Evolutionary conservation across 208 protist species (phyloP).

Genomic region (Leishmania amazonensis): DNA sequence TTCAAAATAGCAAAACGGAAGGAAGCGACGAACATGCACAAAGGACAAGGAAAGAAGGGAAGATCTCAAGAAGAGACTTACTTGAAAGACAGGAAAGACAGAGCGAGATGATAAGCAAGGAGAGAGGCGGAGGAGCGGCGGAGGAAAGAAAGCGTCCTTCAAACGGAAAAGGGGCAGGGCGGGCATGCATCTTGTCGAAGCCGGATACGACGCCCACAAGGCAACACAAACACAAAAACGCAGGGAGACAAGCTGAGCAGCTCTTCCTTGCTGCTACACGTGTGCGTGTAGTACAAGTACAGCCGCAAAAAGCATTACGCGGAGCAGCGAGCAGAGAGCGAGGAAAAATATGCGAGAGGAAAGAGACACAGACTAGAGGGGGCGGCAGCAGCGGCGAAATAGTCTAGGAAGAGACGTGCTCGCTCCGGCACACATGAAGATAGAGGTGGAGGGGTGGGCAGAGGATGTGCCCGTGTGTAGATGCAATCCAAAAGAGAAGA

Average conservation of each 20-base stretch:
- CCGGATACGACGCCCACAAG: neutral
- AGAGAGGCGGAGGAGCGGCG: neutral
- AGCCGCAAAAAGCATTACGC: neutral
- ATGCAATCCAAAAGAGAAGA: neutral
- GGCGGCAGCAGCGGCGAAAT: neutral
- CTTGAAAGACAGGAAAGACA: neutral
- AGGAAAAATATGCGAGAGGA: neutral
- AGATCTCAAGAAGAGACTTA: neutral
- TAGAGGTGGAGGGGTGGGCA: neutral
- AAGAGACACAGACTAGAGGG: neutral
- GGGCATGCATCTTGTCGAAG: neutral
- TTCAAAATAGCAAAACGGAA: neutral
- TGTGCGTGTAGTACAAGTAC: neutral
- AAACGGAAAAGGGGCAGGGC: neutral
- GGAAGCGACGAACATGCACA: neutral
- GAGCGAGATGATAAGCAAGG: neutral
- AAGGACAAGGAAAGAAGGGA: neutral
- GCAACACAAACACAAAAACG: neutral
- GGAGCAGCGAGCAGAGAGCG: neutral
- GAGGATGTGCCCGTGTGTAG: neutral
- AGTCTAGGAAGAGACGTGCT: neutral
- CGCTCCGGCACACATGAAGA: neutral
- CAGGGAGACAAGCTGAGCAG: neutral
- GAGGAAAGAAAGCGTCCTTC: neutral
- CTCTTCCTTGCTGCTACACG: neutral